phyloP scores from a whole-genome alignment of 352 stramenopile genomes.

The Thalassiosira hispida region DNA sequence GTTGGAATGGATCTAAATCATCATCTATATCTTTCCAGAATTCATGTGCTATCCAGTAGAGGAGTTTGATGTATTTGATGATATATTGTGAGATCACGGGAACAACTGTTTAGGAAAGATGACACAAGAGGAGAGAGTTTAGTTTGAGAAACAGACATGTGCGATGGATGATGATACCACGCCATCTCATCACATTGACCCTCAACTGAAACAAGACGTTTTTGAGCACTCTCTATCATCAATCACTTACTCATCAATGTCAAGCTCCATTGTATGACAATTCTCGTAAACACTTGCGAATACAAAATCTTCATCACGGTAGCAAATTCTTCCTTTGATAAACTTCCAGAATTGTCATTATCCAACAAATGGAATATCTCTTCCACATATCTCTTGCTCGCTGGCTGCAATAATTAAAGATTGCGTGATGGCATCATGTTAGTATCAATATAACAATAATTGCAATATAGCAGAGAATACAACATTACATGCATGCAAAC shows the following conservation, averaged over 20 bases:
- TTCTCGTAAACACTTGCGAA: conserved; percentile 52
- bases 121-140: too few relatives aligned
- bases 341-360: conserved; percentile 29
- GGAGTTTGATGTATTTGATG: conserved; percentile 21
- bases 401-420: conserved; percentile 19
- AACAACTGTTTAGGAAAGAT: conserved; percentile 26
- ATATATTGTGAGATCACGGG: conserved; percentile 41
- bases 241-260: conserved; percentile 54
- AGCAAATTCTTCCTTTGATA: conserved; percentile 45
- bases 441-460: not conserved
- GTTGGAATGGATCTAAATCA: conserved; percentile 33
- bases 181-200: too few relatives aligned
- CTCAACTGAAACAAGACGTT: too few relatives aligned
- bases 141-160: too few relatives aligned
- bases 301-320: conserved; percentile 55
- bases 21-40: conserved; percentile 46
- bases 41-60: conserved; percentile 11
- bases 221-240: too few relatives aligned
- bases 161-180: too few relatives aligned
- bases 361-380: conserved; percentile 56
- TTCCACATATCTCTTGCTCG: conserved; percentile 43
- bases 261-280: conserved; percentile 57
- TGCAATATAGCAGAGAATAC: not conserved
- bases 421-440: not conserved
- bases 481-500: not conserved